Base-by-base conservation (phyloP, 2,329 filamentous ascomycete species). In the Raffaelea deltoideospora region DNA sequence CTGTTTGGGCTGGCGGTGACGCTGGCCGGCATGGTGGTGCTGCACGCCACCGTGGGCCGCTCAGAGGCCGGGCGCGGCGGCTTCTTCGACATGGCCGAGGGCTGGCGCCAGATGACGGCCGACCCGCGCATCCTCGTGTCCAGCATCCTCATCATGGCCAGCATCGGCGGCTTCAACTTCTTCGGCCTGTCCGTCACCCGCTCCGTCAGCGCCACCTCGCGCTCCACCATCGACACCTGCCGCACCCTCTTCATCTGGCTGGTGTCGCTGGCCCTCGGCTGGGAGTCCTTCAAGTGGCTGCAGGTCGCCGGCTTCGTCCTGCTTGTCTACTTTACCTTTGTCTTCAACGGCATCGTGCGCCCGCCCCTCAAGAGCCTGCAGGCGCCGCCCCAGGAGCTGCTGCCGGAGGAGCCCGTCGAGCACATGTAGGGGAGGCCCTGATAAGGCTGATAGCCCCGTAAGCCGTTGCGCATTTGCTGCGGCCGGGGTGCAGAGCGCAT, bases 131-230 rank as follows among this genome's bases (percentile, higher is more conserved):
- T 98, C 41, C 72, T 78, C 22, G 48, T 87, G 3, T 83, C 83
- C 18, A 93, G 85, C 45, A 37, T 96, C 8, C 57, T 93, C 40
- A 96, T 96, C 54, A 98, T 98, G 90, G 70, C 98, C 47, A 93
- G 85, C 50, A 98, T 98, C 49, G 88, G 88, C 81, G 87, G 88
- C 37, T 98, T 96, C 72, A 98, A 98, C 62, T 98, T 93, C 65
- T 98, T 98, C 57, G 90, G 90, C 8, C 72, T 98, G 10, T 90
- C 83, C 1, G 88, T 98, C 9, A 98, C 90, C 1, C 76, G 84
- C 41, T 77, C 62, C 43, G 85, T 98, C 46, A 92, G 82, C 44
- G 90, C 90, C 10, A 98, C 90, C 0, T 85, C 88, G 2, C 76
- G 90, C 42, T 93, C 85, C 23, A 96, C 88, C 23, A 96, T 98